Percentiles rank a stretch among this genome's conserved stretches.
These are phyloP conservation scores for Kazachstania bromeliacearum DNA, from an alignment of 805 yeast genomes.

Conservation along the genomic window DNA sequence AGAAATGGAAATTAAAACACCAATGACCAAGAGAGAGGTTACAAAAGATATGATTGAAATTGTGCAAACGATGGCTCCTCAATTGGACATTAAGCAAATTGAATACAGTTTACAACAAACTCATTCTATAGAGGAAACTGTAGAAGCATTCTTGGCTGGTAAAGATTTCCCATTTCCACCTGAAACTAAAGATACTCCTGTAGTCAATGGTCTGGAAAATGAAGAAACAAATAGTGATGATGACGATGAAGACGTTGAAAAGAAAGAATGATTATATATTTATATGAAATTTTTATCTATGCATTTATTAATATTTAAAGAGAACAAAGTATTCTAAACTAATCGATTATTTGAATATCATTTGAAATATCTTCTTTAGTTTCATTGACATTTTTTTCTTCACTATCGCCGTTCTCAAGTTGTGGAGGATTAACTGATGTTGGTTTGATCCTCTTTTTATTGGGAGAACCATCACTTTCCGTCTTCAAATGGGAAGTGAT, in stretches of 20 bases:
- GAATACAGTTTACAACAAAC: constrained; percentile 62
- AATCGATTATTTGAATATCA: too few relatives aligned
- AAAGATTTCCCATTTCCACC: constrained; percentile 54
- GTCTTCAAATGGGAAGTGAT: not conserved
- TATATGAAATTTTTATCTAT: too few relatives aligned
- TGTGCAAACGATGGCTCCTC: constrained; percentile 77
- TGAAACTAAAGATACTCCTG: constrained; percentile 9
- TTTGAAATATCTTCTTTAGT: too few relatives aligned
- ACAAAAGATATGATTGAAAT: constrained; percentile 73
- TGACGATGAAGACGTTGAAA: not conserved
- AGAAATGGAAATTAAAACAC: constrained; percentile 1
- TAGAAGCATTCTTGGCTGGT: constrained; percentile 53
- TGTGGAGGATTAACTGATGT: too few relatives aligned
- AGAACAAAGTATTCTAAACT: too few relatives aligned
- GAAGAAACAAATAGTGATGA: not conserved
- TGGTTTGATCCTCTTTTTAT: too few relatives aligned
- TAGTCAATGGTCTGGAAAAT: not conserved
- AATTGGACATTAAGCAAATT: constrained; percentile 58
- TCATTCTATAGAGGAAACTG: constrained; percentile 74
- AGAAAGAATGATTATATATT: too few relatives aligned
- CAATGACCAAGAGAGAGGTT: constrained; percentile 33
- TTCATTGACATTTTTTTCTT: too few relatives aligned
- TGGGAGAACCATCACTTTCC: constrained; percentile 2
- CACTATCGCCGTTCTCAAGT: too few relatives aligned
- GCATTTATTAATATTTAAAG: too few relatives aligned